phyloP scores from a whole-genome alignment of 108 stramenopile species.

The Skeletonema grethae region DNA sequence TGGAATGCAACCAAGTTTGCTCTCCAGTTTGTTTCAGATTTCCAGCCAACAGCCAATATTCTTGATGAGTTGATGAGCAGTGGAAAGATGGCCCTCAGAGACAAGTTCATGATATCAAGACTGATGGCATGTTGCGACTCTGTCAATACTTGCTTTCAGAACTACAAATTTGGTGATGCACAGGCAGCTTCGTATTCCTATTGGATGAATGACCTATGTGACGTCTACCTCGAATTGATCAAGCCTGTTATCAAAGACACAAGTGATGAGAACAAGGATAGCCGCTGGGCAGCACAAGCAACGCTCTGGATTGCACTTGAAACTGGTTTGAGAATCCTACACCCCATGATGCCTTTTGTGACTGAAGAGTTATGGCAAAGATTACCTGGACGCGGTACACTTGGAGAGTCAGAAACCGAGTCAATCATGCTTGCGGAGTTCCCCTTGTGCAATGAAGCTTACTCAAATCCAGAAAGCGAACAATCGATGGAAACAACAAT shows the following conservation, averaged over 20 bases:
- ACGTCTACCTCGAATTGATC: conserved; percentile 97
- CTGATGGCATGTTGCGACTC: conserved; percentile 79
- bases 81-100: conserved; percentile 84
- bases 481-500: conserved; percentile 78
- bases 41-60: conserved; percentile 80
- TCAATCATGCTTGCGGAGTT: conserved; percentile 97
- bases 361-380: conserved; percentile 99
- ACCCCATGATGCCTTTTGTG: conserved; percentile 99
- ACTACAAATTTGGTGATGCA: conserved; percentile 91
- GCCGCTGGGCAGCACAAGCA: conserved; percentile 92
- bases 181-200: conserved; percentile 85
- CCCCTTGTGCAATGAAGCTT: conserved; percentile 69
- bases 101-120: conserved; percentile 92
- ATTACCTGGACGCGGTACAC: conserved; percentile 95
- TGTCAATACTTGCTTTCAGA: conserved; percentile 73
- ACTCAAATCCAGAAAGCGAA: conserved; percentile 63
- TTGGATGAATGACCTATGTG: conserved; percentile 97
- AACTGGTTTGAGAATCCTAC: conserved; percentile 89
- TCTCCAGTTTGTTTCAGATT: conserved; percentile 89
- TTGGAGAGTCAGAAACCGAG: conserved; percentile 78
- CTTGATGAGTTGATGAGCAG: conserved; percentile 81
- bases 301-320: conserved; percentile 94
- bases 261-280: conserved; percentile 70
- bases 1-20: conserved; percentile 98
- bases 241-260: conserved; percentile 93